Conservation (phyloP, 176 grass and related monocot genomes). For the Oryza punctata region DNA sequence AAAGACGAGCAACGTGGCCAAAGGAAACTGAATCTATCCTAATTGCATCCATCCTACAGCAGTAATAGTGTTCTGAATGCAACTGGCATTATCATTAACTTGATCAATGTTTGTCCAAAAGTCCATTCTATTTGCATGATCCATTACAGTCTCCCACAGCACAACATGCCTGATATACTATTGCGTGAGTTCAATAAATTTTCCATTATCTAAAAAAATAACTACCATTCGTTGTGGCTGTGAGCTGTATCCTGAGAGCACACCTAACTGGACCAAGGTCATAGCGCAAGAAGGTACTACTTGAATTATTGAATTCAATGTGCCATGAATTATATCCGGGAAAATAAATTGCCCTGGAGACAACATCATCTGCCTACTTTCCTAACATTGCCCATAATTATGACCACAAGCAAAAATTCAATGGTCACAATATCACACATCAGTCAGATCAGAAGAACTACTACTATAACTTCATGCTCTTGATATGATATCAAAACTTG, state of each 20-base stretch:
- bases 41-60: not conserved
- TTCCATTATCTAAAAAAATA: not conserved
- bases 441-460: not conserved
- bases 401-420: not conserved
- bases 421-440: not conserved
- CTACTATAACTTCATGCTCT: not conserved
- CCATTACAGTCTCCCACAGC: not conserved
- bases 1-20: not conserved
- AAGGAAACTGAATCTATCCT: not conserved
- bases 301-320: not conserved
- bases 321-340: not conserved
- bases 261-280: conserved; percentile 7
- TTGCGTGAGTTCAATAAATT: too few relatives aligned
- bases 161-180: not conserved
- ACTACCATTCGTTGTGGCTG: not conserved
- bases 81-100: conserved; percentile 7
- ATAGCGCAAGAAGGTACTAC: not conserved
- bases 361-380: not conserved
- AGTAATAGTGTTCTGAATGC: not conserved
- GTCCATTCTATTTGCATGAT: not conserved
- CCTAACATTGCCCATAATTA: conserved; percentile 1
- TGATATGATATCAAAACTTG: not conserved
- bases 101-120: conserved; percentile 9
- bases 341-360: conserved; percentile 1
- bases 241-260: not conserved